Evolutionary conservation across 441 rosid genomes (phyloP).

Genomic region (Pelargonium citronellum): DNA sequence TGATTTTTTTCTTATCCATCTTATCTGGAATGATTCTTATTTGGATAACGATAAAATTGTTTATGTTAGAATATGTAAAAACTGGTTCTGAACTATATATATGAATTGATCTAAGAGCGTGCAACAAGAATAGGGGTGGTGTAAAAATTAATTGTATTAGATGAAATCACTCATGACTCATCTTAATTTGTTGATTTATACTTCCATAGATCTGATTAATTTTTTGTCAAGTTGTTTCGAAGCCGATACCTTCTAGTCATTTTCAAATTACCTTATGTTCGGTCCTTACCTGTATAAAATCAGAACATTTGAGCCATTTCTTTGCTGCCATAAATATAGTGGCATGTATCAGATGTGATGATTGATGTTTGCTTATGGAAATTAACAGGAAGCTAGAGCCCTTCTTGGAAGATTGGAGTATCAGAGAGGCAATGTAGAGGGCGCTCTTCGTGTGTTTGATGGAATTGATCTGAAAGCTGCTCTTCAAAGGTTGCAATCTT

Average conservation of each 20-base stretch:
- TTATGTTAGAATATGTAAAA: too few relatives aligned
- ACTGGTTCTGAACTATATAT: too few relatives aligned
- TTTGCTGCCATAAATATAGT: not conserved
- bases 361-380: not conserved
- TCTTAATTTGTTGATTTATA: not conserved
- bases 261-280: not conserved
- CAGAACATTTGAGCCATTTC: not conserved
- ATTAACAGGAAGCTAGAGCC: constrained; percentile 81
- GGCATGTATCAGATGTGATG: not conserved
- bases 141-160: not conserved
- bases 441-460: constrained; percentile 84
- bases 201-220: not conserved
- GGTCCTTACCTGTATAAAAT: not conserved
- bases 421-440: constrained; percentile 87
- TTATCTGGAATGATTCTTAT: not conserved
- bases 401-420: constrained; percentile 88
- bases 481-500: constrained; percentile 59
- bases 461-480: constrained; percentile 92
- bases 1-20: not conserved
- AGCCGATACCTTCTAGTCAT: not conserved
- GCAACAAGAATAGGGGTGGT: not conserved
- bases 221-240: not conserved
- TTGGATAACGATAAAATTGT: not conserved
- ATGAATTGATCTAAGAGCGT: too few relatives aligned
- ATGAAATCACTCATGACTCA: not conserved